Evolutionary conservation across 257 asterid species (phyloP).

Genomic region (Mitragyna speciosa): DNA sequence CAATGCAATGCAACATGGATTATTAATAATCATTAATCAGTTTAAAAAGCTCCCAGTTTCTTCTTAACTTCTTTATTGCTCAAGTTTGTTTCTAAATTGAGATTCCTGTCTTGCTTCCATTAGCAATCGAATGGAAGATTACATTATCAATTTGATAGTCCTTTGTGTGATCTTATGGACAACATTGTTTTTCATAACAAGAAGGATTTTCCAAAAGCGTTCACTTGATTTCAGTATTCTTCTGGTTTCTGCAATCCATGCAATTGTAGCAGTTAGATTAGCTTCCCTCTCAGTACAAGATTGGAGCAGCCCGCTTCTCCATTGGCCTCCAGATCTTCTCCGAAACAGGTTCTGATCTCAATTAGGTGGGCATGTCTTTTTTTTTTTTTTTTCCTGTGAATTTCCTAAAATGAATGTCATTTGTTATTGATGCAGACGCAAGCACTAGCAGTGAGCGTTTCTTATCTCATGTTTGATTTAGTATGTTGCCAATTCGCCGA

Average conservation of each 20-base stretch:
- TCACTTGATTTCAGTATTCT: constrained; percentile 86
- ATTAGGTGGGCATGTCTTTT: not conserved
- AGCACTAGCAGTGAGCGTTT: not conserved
- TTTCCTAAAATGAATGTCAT: too few relatives aligned
- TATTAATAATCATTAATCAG: not conserved
- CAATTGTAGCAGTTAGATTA: constrained; percentile 47
- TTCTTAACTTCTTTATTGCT: too few relatives aligned
- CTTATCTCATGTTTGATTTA: constrained; percentile 64
- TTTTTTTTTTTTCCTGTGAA: too few relatives aligned
- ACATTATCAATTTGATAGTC: constrained; percentile 34
- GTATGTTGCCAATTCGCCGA: constrained; percentile 64
- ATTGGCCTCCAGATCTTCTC: constrained; percentile 59
- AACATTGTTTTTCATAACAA: constrained; percentile 42
- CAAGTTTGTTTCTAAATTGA: too few relatives aligned
- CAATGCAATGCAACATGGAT: too few relatives aligned
- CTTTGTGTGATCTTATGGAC: constrained; percentile 65
- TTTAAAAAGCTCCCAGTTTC: too few relatives aligned
- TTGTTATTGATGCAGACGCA: too few relatives aligned
- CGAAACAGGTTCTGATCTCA: constrained; percentile 47
- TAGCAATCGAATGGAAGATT: constrained; percentile 50
- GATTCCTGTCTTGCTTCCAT: not conserved
- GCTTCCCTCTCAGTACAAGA: constrained; percentile 63
- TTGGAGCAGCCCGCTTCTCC: constrained; percentile 87
- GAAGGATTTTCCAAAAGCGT: constrained; percentile 39
- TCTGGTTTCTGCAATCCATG: constrained; percentile 65